Conservation (phyloP, 495 filamentous ascomycete species). For the Penicillium egyptiacum region DNA sequence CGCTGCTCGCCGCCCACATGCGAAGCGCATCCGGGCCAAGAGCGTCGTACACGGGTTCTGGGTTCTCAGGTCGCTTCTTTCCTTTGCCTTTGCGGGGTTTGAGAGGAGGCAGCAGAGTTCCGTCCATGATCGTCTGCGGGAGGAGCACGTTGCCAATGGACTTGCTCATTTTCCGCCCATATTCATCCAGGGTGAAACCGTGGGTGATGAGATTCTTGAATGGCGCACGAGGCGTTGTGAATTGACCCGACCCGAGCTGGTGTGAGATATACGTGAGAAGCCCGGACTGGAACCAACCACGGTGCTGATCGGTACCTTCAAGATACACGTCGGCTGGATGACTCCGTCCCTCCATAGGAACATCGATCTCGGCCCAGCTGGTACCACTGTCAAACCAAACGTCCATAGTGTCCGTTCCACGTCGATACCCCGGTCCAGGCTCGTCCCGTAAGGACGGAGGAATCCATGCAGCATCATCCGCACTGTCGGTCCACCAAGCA, state of each 20-base stretch:
- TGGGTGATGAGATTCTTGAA: slow-evolving; percentile 90
- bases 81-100: slow-evolving; percentile 56
- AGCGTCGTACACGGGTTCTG: slow-evolving; percentile 52
- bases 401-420: slow-evolving; percentile 98
- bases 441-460: slow-evolving; percentile 53
- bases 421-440: slow-evolving; percentile 49
- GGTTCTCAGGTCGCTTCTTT: slow-evolving; percentile 48
- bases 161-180: slow-evolving; percentile 98
- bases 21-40: slow-evolving; percentile 84
- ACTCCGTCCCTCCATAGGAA: slow-evolving; percentile 36
- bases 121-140: slow-evolving; percentile 81
- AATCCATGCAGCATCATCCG: slow-evolving; percentile 73
- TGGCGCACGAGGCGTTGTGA: slow-evolving; percentile 52
- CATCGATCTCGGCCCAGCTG: slow-evolving; percentile 72
- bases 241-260: slow-evolving; percentile 46
- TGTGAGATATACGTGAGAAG: slow-evolving; percentile 80
- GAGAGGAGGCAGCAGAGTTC: slow-evolving; percentile 62
- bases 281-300: slow-evolving; percentile 99
- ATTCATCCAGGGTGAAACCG: slow-evolving; percentile 86
- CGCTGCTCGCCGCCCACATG: slow-evolving; percentile 86
- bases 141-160: slow-evolving; percentile 87
- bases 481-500: slow-evolving; percentile 87
- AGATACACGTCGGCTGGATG: slow-evolving; percentile 82
- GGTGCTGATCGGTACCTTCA: slow-evolving; percentile 93
- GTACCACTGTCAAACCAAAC: slow-evolving; percentile 99